Conservation (phyloP, 2,329 filamentous ascomycete genomes). For the Clathrospora elynae region DNA sequence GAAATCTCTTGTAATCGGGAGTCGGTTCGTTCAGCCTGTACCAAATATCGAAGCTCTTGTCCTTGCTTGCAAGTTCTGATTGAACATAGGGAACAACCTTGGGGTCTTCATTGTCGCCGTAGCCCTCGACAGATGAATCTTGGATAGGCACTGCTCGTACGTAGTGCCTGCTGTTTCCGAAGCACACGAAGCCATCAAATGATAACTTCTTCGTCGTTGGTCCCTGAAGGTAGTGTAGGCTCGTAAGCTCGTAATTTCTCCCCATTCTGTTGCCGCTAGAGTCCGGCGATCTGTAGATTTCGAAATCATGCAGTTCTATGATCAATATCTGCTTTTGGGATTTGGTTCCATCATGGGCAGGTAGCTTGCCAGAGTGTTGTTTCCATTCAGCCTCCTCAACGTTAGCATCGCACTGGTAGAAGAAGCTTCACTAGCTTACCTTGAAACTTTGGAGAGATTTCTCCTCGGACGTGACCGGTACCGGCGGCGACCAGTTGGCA, state of each 20-base stretch:
- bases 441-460: slow-evolving; percentile 14
- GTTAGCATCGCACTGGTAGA: not conserved
- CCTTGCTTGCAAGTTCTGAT: slow-evolving; percentile 49
- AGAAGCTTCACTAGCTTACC: slow-evolving; percentile 2
- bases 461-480: slow-evolving; percentile 11
- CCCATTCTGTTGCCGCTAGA: not conserved
- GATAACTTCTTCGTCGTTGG: slow-evolving; percentile 18
- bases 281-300: slow-evolving; percentile 29
- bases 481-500: slow-evolving; percentile 15
- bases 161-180: slow-evolving; percentile 53
- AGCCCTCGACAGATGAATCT: slow-evolving; percentile 68
- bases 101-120: slow-evolving; percentile 58
- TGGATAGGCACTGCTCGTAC: slow-evolving; percentile 63
- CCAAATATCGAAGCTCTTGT: slow-evolving; percentile 57
- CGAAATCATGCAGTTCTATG: slow-evolving; percentile 31
- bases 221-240: slow-evolving; percentile 20
- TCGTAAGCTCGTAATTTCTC: slow-evolving; percentile 14
- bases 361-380: not conserved
- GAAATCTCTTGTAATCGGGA: slow-evolving; percentile 65
- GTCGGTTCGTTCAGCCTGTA: slow-evolving; percentile 66
- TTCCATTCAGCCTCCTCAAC: slow-evolving; percentile 14
- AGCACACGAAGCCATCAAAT: slow-evolving; percentile 51
- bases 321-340: slow-evolving; percentile 13
- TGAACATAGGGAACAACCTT: slow-evolving; percentile 68
- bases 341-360: slow-evolving; percentile 6